These are phyloP conservation scores for Boeremia lycopersici DNA, from an alignment of 2,329 filamentous ascomycete genomes.

Conservation along the genomic window DNA sequence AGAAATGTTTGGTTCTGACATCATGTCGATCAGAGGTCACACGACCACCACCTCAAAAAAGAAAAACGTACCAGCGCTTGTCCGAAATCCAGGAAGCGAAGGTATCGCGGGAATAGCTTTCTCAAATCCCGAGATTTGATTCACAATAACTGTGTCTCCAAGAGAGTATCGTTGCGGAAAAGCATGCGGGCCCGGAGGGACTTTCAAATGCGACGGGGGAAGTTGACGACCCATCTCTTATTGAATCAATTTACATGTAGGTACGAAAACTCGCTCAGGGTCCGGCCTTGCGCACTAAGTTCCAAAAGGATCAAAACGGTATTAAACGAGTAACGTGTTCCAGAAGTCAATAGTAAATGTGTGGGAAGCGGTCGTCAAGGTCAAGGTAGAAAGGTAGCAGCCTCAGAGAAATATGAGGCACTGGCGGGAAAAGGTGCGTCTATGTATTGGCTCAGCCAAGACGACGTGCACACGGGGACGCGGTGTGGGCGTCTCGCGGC, in stretches of 20 bases:
- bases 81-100: slow-evolving; percentile 46
- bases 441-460: slow-evolving; percentile 44
- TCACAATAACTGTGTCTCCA: slow-evolving; percentile 38
- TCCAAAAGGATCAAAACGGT: slow-evolving; percentile 4
- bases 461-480: slow-evolving; percentile 15
- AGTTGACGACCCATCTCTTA: slow-evolving; percentile 41
- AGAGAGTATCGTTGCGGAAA: slow-evolving; percentile 39
- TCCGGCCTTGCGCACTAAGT: slow-evolving; percentile 23
- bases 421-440: slow-evolving; percentile 38
- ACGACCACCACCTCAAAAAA: slow-evolving; percentile 26
- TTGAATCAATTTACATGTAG: slow-evolving; percentile 31
- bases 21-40: slow-evolving; percentile 18
- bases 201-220: slow-evolving; percentile 43
- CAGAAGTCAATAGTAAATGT: slow-evolving; percentile 13
- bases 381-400: slow-evolving; percentile 15
- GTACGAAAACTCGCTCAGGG: slow-evolving; percentile 24
- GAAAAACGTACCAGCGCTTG: slow-evolving; percentile 46
- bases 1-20: slow-evolving; percentile 10
- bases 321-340: slow-evolving; percentile 13
- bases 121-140: slow-evolving; percentile 42
- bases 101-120: slow-evolving; percentile 47
- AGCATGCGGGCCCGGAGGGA: slow-evolving; percentile 36
- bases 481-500: slow-evolving; percentile 13
- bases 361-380: slow-evolving; percentile 10
- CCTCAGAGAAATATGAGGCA: slow-evolving; percentile 25